Evolutionary conservation across 345 rosid species (phyloP).

Genomic region (Pistacia vera): DNA sequence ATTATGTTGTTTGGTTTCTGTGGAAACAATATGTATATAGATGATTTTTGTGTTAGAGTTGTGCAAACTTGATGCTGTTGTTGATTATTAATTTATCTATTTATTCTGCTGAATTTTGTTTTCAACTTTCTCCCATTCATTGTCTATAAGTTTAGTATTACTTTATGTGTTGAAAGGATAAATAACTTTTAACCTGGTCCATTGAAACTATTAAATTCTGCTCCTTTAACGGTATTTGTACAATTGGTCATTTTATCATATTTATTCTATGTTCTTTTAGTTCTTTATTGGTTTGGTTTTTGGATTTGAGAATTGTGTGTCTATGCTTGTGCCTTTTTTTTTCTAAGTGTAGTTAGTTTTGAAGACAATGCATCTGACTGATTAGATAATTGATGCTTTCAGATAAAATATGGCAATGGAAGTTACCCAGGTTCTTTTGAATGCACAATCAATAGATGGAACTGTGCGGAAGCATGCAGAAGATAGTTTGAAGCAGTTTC

Average conservation of each 20-base stretch:
- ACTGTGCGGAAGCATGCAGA: constrained; percentile 48
- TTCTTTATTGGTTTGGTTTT: background rate
- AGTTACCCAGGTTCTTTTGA: constrained; percentile 43
- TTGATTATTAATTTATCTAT: no score
- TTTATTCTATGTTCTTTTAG: background rate
- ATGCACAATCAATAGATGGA: constrained; percentile 47
- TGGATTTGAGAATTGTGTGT: background rate
- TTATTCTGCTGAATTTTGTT: no score
- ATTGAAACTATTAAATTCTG: no score
- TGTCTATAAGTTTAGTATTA: no score
- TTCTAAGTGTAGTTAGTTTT: background rate
- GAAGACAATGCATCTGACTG: background rate
- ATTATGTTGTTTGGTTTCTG: background rate
- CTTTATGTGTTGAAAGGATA: no score
- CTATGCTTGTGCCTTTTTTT: background rate
- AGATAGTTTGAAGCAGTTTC: constrained; percentile 39
- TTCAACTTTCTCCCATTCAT: no score
- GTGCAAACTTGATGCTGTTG: no score
- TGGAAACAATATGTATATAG: background rate
- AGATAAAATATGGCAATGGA: constrained; percentile 38
- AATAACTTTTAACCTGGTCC: no score
- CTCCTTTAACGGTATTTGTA: no score
- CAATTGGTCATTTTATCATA: background rate
- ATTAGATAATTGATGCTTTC: constrained; percentile 10
- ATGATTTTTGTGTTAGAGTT: background rate